Evolutionary conservation across 495 filamentous ascomycete species (phyloP).

Genomic region (Penicillium pancosmium): DNA sequence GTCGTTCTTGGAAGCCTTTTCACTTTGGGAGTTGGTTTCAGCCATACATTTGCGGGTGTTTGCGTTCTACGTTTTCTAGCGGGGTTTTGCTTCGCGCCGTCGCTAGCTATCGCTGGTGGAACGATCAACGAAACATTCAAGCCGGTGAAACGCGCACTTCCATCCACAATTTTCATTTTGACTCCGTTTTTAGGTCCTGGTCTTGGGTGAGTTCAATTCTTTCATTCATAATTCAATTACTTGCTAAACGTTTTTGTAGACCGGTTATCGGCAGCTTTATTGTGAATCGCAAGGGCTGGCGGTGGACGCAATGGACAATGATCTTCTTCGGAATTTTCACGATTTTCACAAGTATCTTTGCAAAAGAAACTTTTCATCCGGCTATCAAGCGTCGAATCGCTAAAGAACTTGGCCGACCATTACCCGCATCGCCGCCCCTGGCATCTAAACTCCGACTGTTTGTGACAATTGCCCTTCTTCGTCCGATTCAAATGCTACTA

Average conservation of each 20-base stretch:
- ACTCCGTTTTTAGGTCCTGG: constrained; percentile 41
- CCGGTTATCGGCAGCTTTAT: constrained; percentile 68
- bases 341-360: constrained; percentile 24
- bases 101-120: constrained; percentile 45
- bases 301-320: constrained; percentile 63
- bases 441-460: constrained; percentile 47
- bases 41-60: constrained; percentile 56
- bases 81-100: constrained; percentile 49
- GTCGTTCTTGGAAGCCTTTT: constrained; percentile 60
- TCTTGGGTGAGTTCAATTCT: constrained; percentile 36
- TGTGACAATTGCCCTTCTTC: constrained; percentile 57
- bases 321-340: constrained; percentile 49
- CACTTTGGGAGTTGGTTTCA: constrained; percentile 62
- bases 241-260: constrained; percentile 47
- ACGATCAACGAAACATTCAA: constrained; percentile 50
- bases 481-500: constrained; percentile 65
- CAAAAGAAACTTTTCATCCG: constrained; percentile 65
- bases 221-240: not conserved
- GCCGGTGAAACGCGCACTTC: constrained; percentile 35
- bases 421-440: constrained; percentile 38
- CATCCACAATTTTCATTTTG: constrained; percentile 38
- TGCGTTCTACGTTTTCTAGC: constrained; percentile 64
- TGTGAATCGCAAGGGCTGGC: constrained; percentile 58
- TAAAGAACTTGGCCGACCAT: constrained; percentile 41
- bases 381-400: constrained; percentile 57